Evolutionary conservation across 306 rosid species (phyloP), one percentile per base, ranked within the genome.

Genomic region (Amphicarpaea edgeworthii): DNA sequence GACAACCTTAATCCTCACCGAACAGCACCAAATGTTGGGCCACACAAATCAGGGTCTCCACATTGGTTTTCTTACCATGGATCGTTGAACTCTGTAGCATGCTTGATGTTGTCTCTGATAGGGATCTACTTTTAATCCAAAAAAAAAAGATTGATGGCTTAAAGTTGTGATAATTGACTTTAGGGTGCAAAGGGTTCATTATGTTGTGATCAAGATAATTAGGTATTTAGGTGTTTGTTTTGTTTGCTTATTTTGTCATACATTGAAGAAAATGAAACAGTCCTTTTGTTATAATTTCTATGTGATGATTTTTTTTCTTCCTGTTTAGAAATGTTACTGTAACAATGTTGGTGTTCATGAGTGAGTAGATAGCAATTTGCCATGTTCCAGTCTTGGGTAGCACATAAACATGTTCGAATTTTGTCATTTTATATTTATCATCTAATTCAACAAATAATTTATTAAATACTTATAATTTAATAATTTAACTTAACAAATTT

Each of bases 1-100:
- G 17, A 57, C 63, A 57, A 24, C 63, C 63, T 57, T 57, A 24
- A 49, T 64, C 78, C 78, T 0, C 28, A 14, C 5, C 85, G 87
- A 41, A 70, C 8, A 1, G 30, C 34, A n/a, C 14, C 62, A 40
- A 61, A 57, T 68, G 6, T 28, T 59, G 64, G 32, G 20, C 28
- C 80, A 72, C 83, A 59, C 0, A 81, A 41, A 47, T 86, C 89
- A 79, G 88, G 68, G 32, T 74, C 93, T 24, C 5, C 72, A 11
- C 53, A 0, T 0, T 15, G 15, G 37, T 0, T 43, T 38, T 61
- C 51, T 54, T 38, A 14, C 5, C 2, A 73, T 69, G 43, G 58
- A 12, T 57, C 59, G 14, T 34, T 81, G 6, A 62, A 8, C 26
- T 61, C 62, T 19, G 16, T 34, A 2, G 2, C 17, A 0, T 8